Conservation (phyloP, 345 rosid species). For the Populus tremula region DNA sequence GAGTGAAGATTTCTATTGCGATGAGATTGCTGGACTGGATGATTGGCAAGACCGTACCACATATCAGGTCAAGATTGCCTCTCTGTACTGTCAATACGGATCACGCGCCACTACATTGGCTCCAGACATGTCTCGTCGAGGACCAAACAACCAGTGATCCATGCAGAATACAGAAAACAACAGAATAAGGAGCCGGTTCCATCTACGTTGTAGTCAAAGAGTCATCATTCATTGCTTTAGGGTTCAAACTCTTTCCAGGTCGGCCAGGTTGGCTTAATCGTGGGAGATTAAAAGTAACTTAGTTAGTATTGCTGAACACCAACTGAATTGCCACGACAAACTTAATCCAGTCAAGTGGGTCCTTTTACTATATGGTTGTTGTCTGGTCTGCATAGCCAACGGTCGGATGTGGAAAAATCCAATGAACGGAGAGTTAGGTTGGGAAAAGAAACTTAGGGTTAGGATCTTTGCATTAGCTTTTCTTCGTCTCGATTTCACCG, state of each 20-base stretch:
- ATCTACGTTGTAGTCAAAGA: neutral
- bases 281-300: slow-evolving; percentile 5
- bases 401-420: slow-evolving; percentile 42
- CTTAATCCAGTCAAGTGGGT: slow-evolving; percentile 21
- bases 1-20: neutral
- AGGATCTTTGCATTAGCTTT: slow-evolving; percentile 28
- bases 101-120: too few species aligned
- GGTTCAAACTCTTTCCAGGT: neutral
- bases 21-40: neutral
- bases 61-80: neutral
- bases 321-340: slow-evolving; percentile 8
- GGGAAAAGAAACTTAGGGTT: slow-evolving; percentile 41
- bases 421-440: slow-evolving; percentile 46
- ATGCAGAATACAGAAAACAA: slow-evolving; percentile 9
- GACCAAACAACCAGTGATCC: neutral
- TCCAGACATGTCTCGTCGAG: too few species aligned
- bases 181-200: neutral
- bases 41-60: neutral
- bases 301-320: neutral
- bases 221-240: neutral
- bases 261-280: slow-evolving; percentile 14
- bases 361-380: slow-evolving; percentile 25
- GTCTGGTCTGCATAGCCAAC: slow-evolving; percentile 44
- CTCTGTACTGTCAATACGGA: neutral
- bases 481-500: neutral